Conservation (phyloP, 306 rosid species). For the Gleditsia sinensis region DNA sequence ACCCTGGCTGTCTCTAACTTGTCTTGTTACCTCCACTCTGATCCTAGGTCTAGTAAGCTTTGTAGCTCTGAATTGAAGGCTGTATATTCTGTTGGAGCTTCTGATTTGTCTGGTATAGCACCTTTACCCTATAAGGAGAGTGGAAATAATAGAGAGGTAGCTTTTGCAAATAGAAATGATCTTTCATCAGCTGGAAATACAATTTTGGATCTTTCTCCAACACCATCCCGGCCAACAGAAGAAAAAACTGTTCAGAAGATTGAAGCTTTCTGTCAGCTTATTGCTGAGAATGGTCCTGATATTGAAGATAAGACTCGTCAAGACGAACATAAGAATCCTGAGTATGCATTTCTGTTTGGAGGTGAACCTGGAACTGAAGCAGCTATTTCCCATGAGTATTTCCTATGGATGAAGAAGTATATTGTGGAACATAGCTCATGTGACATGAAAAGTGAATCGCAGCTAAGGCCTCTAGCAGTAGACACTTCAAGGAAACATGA, state of each 20-base stretch:
- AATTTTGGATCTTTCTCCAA: constrained; percentile 39
- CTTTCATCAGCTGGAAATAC: constrained; percentile 24
- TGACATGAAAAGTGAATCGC: constrained; percentile 32
- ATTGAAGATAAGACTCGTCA: constrained; percentile 49
- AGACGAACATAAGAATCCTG: constrained; percentile 53
- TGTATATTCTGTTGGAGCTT: constrained; percentile 29
- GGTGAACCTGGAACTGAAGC: constrained; percentile 64
- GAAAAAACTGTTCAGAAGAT: constrained; percentile 46
- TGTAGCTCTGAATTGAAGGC: constrained; percentile 30
- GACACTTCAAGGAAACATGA: constrained; percentile 37
- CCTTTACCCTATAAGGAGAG: constrained; percentile 34
- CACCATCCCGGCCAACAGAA: constrained; percentile 57
- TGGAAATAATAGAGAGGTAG: constrained; percentile 42
- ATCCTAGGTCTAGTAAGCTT: constrained; percentile 6
- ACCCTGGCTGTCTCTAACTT: constrained; percentile 3
- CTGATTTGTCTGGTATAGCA: constrained; percentile 36
- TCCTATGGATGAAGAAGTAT: constrained; percentile 62
- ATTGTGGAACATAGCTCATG: constrained; percentile 43
- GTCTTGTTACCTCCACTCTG: not conserved
- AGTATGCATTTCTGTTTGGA: constrained; percentile 58
- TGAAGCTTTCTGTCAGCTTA: constrained; percentile 57
- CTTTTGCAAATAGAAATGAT: constrained; percentile 32
- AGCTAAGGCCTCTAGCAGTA: constrained; percentile 17
- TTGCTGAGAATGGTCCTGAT: constrained; percentile 49
- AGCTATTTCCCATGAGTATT: constrained; percentile 50